Percentiles rank a stretch among this genome's conserved stretches.
Evolutionary conservation across 225 moss, liverwort and hornwort genomes (phyloP).

Genomic region (Pseudisothecium myosuroides): DNA sequence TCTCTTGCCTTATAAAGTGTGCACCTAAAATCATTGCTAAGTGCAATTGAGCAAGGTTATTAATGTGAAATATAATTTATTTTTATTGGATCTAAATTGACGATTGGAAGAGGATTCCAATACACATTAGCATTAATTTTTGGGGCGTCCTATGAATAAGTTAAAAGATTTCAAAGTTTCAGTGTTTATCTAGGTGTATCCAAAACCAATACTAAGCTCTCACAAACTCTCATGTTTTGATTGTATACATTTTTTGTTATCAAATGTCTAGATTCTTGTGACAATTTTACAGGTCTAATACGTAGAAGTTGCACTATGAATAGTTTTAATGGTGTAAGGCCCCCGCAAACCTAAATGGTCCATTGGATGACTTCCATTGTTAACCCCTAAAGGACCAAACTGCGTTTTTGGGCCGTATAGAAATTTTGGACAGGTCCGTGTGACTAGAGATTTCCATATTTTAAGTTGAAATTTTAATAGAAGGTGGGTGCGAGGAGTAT

Average conservation of each 20-base stretch:
- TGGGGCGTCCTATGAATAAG: rapidly evolving
- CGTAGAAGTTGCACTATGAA: rapidly evolving
- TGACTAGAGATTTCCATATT: too few species aligned
- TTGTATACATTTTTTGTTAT: too few species aligned
- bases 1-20: background rate
- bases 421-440: too few species aligned
- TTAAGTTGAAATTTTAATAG: too few species aligned
- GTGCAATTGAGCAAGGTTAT: too few species aligned
- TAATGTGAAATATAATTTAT: background rate
- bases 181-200: background rate
- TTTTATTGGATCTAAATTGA: background rate
- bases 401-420: too few species aligned
- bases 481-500: too few species aligned
- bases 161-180: background rate
- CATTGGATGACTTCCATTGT: too few species aligned
- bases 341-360: rapidly evolving
- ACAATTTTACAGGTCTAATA: background rate
- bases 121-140: rapidly evolving
- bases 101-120: too few species aligned
- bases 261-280: background rate
- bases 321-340: rapidly evolving
- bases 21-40: background rate
- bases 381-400: too few species aligned
- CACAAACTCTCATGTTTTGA: too few species aligned
- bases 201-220: too few species aligned